Base-by-base conservation (phyloP, 768 basidiomycete species). In the Lentinula sp. region DNA sequence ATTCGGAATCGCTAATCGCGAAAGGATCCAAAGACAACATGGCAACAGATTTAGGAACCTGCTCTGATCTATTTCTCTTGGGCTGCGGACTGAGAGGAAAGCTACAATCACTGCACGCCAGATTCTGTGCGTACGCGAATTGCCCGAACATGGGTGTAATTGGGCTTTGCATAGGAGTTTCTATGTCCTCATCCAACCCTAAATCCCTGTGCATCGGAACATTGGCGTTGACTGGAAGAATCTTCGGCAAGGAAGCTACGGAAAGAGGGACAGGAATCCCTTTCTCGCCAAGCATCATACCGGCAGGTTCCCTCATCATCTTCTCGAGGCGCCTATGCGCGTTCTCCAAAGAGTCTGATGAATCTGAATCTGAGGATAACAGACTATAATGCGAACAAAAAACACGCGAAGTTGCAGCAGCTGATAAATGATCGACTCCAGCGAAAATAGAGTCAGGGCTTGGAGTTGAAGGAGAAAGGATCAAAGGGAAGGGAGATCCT, bases 401-500 rank as follows among this genome's bases (percentile, higher is more conserved):
- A 20, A 20, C 20, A 3, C 39, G 39, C 2, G 15, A 28, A 28
- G 16, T 10, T 7, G 55, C 4, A 15, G 23, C 41, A 23, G 37
- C 10, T n/a, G 39, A 35, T 18, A 20, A n/a, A 48, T 12, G 41
- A 18, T 18, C 35, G 33, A 7, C 4, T 12, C n/a, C 55, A 42
- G 6, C 5, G 10, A 8, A 37, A 12, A 41, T 10, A 13, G 35
- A 35, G 16, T 55, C 9, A 16, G 20, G 41, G 6, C 23, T 12
- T 23, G 37, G 37, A 20, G 3, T 7, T 4, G 28, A 15, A 37
- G 36, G 57, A 18, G 42, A 13, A 36, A 59, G 18, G 12, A 37
- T 59, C 45, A 59, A 16, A 46, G 57, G 57, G 35, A 59, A 59
- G 0, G 57, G 57, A 15, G 57, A 59, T 35, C 57, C 57, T 49